Base-by-base conservation (phyloP, 1,139 yeast genomes). In the Debaryomyces sp. region DNA sequence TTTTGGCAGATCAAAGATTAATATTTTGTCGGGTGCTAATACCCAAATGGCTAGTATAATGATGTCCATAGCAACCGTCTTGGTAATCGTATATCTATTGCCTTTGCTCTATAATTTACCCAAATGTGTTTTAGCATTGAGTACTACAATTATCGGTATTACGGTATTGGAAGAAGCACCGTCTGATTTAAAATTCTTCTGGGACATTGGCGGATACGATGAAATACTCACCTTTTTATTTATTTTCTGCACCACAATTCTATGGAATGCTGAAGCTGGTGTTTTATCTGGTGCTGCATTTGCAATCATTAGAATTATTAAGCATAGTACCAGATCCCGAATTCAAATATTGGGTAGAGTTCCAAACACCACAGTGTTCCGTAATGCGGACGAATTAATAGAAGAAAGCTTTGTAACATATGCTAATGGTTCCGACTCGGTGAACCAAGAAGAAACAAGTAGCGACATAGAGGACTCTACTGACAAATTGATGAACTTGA, bases 131-230 rank as follows among this genome's bases (percentile, higher is more conserved):
- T 63, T 70, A 41, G 68, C 73, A 5, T 54, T 70, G 27, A 64
- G 70, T 36, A 69, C 73, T 8, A 70, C 75, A 1, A 66, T 70
- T 29, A 66, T 68, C 36, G 75, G 73, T n/a, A 61, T 69, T 13
- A 68, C 73, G 0, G 70, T 69, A 2, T 50, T 69, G 10, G 70
- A 66, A 49, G 75, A 70, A 38, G 62, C 68, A 6, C 75, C 75
- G 7, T 53, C 56, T 6, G 73, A 69, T 48, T 48, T 69, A 18
- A 44, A 32, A 15, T 70, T 70, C 51, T 68, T 66, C 51, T 64
- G 67, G 65, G 48, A 55, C 15, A 62, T 68, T 29, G 55, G 62
- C 5, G 75, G 73, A 2, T 68, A 62, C 53, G 71, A 66, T 45
- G 73, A 70, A 48, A 51, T 69, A n/a, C 36, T 57, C 17, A 63